Base-by-base conservation (phyloP, 768 basidiomycete species). In the Termitomyces sp. region DNA sequence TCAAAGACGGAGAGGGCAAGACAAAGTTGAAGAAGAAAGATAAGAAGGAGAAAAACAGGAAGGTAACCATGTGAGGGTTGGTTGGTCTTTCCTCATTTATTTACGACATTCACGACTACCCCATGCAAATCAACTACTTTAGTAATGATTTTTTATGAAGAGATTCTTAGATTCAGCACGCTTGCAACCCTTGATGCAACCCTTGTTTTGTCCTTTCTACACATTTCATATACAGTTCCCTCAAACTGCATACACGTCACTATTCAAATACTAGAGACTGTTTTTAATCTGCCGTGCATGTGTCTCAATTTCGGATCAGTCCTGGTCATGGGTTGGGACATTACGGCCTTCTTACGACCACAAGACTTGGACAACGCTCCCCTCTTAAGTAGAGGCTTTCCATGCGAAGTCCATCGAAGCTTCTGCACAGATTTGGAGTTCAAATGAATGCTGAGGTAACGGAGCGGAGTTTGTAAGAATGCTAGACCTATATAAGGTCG, bases 1-100 rank as follows among this genome's bases (percentile, higher is more conserved):
- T 86, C 48, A 72, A 71, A 49, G 81, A 75, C 65, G 83, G 85
- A 55, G 63, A 65, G 5, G 77, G 46, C n/a, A 55, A 78, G 64
- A 85, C 37, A 12, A 57, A 57, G 7, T 4, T 30, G 36, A 57
- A 85, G 68, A 82, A 82, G 70, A 81, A 79, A 73, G 79, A 85
- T 61, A 78, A 82, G 72, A 85, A 84, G 73, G 82, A 85, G 66
- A 85, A 81, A 72, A 81, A 77, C 69, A 76, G 75, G 68, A 77
- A 78, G 66, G 63, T 74, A 60, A 70, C 68, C 45, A 57, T 65
- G 56, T 74, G 61, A 68, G 57, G 56, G 41, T 54, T 61, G 56
- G 41, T 54, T 61, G 60, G 53, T 57, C 55, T 41, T 31, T 31
- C 47, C 6, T 50, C 18, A 20, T 34, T 12, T 49, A 61, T 66